Percentiles rank a stretch among this genome's conserved stretches.
Conservation (phyloP, 129 eudicot species). For the Pittosporum tobira region DNA sequence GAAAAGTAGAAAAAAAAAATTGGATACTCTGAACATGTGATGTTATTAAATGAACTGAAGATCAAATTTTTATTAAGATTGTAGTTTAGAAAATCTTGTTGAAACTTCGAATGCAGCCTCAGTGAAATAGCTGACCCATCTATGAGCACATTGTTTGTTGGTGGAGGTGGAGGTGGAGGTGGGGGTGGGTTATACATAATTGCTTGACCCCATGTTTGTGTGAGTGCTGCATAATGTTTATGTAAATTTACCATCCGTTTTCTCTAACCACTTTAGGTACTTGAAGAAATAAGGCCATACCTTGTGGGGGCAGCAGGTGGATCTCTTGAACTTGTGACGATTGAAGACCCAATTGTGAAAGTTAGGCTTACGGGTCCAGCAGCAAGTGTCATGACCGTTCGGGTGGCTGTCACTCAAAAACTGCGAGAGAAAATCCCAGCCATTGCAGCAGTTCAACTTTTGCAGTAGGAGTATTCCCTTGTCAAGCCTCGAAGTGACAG, state of each 20-base stretch:
- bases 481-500: too few species aligned
- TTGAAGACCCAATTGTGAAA: conserved; percentile 95
- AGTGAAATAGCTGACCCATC: too few species aligned
- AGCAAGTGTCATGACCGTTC: conserved; percentile 90
- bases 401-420: conserved; percentile 93
- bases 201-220: background rate
- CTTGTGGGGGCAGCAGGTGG: conserved; percentile 99
- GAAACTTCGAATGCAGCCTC: too few species aligned
- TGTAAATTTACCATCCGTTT: background rate
- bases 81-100: too few species aligned
- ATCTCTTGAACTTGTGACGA: conserved; percentile 58
- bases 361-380: conserved; percentile 89
- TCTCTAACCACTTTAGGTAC: conserved; percentile 38
- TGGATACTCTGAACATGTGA: too few species aligned
- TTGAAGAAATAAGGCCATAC: conserved; percentile 94
- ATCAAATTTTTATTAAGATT: too few species aligned
- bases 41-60: too few species aligned
- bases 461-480: conserved; percentile 28
- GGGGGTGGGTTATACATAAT: too few species aligned
- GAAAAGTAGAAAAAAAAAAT: too few species aligned
- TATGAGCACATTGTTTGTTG: too few species aligned
- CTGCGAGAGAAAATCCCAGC: conserved; percentile 86
- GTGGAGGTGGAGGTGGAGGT: too few species aligned
- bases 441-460: conserved; percentile 91
- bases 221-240: background rate